A percentile compares a stretch with the other conserved stretches of the same genome.
Conservation (phyloP, 345 rosid genomes). For the Populus ilicifolia region DNA sequence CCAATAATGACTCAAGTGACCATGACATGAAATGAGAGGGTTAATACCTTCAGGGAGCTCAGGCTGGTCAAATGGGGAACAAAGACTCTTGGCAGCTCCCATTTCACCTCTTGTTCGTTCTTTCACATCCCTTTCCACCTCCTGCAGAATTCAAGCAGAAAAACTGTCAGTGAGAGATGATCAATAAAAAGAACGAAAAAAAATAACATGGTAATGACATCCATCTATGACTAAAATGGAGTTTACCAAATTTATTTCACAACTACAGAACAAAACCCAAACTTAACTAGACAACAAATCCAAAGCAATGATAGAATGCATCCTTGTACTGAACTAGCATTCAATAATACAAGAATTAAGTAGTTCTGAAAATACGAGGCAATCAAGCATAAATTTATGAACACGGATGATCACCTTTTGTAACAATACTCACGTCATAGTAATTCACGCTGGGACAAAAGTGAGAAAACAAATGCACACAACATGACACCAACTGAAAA, state of each 20-base stretch:
- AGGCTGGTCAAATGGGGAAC: constrained; percentile 93
- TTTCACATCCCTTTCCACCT: constrained; percentile 88
- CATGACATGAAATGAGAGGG: not conserved
- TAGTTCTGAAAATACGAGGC: not conserved
- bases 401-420: not conserved
- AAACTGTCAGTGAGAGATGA: not conserved
- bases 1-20: not conserved
- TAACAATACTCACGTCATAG: not conserved
- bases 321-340: not conserved
- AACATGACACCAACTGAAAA: too few relatives aligned
- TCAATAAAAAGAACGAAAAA: not conserved
- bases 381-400: not conserved
- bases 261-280: not conserved
- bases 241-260: not conserved
- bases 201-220: not conserved
- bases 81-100: constrained; percentile 91
- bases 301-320: not conserved
- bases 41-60: constrained; percentile 66
- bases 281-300: not conserved
- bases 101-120: constrained; percentile 82
- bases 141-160: constrained; percentile 34
- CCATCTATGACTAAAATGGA: not conserved
- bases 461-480: not conserved
- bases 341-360: not conserved
- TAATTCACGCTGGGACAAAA: not conserved